Evolutionary conservation across 2,329 filamentous ascomycete species (phyloP).

Genomic region (Penicillium sp.): DNA sequence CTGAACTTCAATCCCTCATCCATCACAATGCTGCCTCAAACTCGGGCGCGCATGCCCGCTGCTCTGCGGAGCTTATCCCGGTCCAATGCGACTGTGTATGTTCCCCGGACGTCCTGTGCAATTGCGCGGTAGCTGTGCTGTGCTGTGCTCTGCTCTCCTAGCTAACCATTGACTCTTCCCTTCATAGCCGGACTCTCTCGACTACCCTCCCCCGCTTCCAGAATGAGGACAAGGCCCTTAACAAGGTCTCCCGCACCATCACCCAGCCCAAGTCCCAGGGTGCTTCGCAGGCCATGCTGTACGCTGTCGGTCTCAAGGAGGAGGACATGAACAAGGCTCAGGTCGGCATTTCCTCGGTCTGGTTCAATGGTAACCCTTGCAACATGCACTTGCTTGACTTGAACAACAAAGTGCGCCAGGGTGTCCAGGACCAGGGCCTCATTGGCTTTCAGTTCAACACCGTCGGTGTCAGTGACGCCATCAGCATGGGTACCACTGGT

Average conservation of each 20-base stretch:
- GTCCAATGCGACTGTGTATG: slow-evolving; percentile 27
- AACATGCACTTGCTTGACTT: slow-evolving; percentile 98
- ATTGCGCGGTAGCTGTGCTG: slow-evolving; percentile 4
- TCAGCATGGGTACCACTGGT: slow-evolving; percentile 96
- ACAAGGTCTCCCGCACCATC: slow-evolving; percentile 82
- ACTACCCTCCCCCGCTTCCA: slow-evolving; percentile 55
- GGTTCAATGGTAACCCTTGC: slow-evolving; percentile 98
- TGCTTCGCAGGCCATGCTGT: slow-evolving; percentile 98
- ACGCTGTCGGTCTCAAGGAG: slow-evolving; percentile 87
- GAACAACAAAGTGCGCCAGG: slow-evolving; percentile 76
- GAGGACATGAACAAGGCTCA: slow-evolving; percentile 94
- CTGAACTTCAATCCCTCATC: slow-evolving; percentile 10
- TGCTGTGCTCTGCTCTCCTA: slow-evolving; percentile 14
- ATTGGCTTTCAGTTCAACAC: slow-evolving; percentile 99
- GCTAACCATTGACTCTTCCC: slow-evolving; percentile 6
- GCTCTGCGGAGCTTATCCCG: slow-evolving; percentile 35
- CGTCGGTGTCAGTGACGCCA: slow-evolving; percentile 94
- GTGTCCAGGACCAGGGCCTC: slow-evolving; percentile 76
- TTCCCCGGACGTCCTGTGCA: slow-evolving; percentile 14
- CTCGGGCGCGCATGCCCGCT: slow-evolving; percentile 35
- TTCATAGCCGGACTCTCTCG: slow-evolving; percentile 43
- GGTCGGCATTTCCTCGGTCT: slow-evolving; percentile 96
- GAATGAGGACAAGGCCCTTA: slow-evolving; percentile 65
- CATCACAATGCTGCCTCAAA: slow-evolving; percentile 33
- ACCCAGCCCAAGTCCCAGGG: slow-evolving; percentile 98